Conservation (phyloP, 2,329 filamentous ascomycete genomes). For the Ophiostoma fasciatum region DNA sequence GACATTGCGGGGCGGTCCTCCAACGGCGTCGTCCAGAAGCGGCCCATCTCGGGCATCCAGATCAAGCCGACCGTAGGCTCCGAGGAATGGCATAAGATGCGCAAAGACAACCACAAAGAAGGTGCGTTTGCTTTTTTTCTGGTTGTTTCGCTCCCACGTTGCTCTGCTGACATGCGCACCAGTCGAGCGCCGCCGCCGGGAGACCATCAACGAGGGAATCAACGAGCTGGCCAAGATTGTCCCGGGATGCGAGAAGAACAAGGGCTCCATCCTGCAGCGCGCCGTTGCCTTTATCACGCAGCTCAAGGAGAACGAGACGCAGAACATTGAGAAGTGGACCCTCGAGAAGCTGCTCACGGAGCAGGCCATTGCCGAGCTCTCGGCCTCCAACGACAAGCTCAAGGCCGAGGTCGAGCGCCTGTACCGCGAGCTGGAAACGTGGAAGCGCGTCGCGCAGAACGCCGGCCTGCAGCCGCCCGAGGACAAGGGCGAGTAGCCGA, state of each 20-base stretch:
- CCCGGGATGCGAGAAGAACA: conserved; percentile 96
- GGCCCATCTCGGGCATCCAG: conserved; percentile 12
- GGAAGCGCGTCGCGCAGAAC: conserved; percentile 55
- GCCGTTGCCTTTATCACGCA: conserved; percentile 91
- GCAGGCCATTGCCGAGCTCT: conserved; percentile 79
- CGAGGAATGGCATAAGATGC: conserved; percentile 93
- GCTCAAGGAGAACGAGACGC: conserved; percentile 82
- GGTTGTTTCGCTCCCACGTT: background rate
- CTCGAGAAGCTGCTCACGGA: conserved; percentile 81
- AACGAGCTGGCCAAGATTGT: conserved; percentile 97
- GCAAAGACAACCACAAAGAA: conserved; percentile 98
- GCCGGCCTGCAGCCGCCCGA: conserved; percentile 36
- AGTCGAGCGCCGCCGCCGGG: conserved; percentile 93
- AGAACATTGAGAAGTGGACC: conserved; percentile 91
- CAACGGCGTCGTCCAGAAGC: conserved; percentile 9
- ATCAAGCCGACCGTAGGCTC: conserved; percentile 82
- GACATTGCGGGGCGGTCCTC: conserved; percentile 12
- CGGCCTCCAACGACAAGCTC: conserved; percentile 72
- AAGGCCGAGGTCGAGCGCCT: conserved; percentile 66
- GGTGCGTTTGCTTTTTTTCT: conserved; percentile 39
- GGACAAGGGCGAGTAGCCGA: conserved; percentile 20
- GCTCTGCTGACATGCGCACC: conserved; percentile 9
- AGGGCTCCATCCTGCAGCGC: conserved; percentile 86
- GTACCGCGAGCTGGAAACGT: conserved; percentile 63
- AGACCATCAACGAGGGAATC: conserved; percentile 98